Evolutionary conservation across 495 filamentous ascomycete species (phyloP).

Genomic region (Penicillium diatomitis): DNA sequence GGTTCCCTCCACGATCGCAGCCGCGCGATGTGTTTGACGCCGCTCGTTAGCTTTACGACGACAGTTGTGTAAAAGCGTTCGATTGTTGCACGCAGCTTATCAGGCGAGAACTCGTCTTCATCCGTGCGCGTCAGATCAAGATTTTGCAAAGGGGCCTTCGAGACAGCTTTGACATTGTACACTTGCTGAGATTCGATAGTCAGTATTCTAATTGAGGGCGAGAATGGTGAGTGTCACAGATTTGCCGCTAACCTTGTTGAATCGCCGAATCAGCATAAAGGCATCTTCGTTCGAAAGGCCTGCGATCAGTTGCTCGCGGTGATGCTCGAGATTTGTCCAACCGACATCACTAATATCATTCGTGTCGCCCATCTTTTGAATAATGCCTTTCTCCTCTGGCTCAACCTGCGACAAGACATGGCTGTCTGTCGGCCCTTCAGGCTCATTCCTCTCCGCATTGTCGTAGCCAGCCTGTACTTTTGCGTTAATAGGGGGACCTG

Average conservation of each 20-base stretch:
- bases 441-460: background rate
- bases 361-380: slow-evolving; percentile 35
- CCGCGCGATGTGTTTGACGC: slow-evolving; percentile 64
- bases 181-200: slow-evolving; percentile 53
- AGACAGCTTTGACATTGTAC: slow-evolving; percentile 69
- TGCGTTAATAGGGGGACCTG: background rate
- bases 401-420: slow-evolving; percentile 38
- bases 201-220: background rate
- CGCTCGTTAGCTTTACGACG: slow-evolving; percentile 52
- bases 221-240: background rate
- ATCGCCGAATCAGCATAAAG: slow-evolving; percentile 54
- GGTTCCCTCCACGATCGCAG: slow-evolving; percentile 76
- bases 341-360: slow-evolving; percentile 57
- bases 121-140: slow-evolving; percentile 78
- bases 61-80: slow-evolving; percentile 82
- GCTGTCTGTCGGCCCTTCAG: slow-evolving; percentile 35
- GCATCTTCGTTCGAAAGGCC: slow-evolving; percentile 70
- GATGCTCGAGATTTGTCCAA: slow-evolving; percentile 55
- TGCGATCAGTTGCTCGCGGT: slow-evolving; percentile 58
- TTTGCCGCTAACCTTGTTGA: slow-evolving; percentile 9
- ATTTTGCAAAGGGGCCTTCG: slow-evolving; percentile 43
- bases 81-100: slow-evolving; percentile 69
- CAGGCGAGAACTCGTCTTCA: slow-evolving; percentile 78
- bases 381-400: slow-evolving; percentile 39
- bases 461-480: background rate